Base-by-base conservation (phyloP, 495 filamentous ascomycete species). In the Aspergillus diversus region DNA sequence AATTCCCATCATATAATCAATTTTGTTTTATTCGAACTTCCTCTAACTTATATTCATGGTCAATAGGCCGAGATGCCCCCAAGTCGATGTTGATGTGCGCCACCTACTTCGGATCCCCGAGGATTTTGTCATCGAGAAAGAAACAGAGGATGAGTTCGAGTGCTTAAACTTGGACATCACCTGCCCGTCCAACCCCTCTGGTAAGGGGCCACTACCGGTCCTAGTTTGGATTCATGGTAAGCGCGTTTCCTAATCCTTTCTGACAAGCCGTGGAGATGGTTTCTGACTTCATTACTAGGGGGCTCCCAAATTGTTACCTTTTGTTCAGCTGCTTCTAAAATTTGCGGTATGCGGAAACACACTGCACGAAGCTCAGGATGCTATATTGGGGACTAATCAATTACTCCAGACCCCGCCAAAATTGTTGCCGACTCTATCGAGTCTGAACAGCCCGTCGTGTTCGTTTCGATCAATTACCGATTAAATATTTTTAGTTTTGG, bases 401-500 rank as follows among this genome's bases (percentile, higher is more conserved):
- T 33, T 1, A 15, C 35, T n/a, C 4, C 63, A 76, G 75, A 76
- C 62, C 73, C 75, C 0, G 72, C 66, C 34, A 73, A 71, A 42
- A 59, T 79, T 34, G 72, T 79, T 15, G 68, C 71, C 0, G 76
- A 77, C 33, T 77, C 76, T 0, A 71, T 77, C 34, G 68, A 68
- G 46, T 50, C 66, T 4, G 67, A 62, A 16, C 78, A 86, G 54
- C 75, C 78, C 39, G 77, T 88, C 32, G 77, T 91, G 21, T 82
- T 90, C 58, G 84, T 89, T 13, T 77, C 79, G 5, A 80, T 88
- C 70, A 89, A 89, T 71, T 89, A 90, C 69, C 86, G 88, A 6
- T 64, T 89, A 55, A 87, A 87, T 69, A 83, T 90, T 60, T 87
- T 89, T 64, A 83, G 85, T 27, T 89, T 85, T 51, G 84, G 86